These are phyloP conservation scores for Stephania yunnanensis DNA, from an alignment of 164 flowering plant genomes.

Conservation along the genomic window DNA sequence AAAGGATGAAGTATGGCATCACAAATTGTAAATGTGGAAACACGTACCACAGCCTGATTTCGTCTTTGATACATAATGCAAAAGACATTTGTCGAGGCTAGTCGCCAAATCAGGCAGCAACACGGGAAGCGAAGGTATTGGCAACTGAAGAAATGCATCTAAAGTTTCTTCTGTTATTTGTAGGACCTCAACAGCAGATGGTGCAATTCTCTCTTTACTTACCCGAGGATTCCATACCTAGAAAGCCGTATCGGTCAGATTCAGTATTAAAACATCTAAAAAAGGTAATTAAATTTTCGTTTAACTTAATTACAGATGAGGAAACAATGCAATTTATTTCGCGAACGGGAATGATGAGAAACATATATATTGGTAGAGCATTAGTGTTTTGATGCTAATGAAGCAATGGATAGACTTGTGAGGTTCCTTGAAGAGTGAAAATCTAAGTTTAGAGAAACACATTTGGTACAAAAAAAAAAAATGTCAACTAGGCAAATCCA, in stretches of 20 bases:
- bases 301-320: not conserved
- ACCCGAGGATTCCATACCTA: conserved; percentile 87
- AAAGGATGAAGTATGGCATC: not conserved
- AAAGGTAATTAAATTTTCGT: not conserved
- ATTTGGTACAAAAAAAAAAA: not conserved
- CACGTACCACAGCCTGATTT: conserved; percentile 93
- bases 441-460: not conserved
- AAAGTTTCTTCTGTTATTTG: conserved; percentile 74
- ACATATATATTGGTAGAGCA: too few relatives aligned
- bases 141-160: conserved; percentile 84
- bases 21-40: not conserved
- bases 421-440: not conserved
- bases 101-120: conserved; percentile 78
- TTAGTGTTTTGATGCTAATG: not conserved
- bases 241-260: conserved; percentile 2
- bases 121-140: conserved; percentile 86
- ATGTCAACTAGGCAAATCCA: not conserved
- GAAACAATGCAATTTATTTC: too few relatives aligned
- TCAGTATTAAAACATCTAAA: not conserved
- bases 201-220: conserved; percentile 69
- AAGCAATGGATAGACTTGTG: not conserved
- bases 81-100: conserved; percentile 83
- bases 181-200: conserved; percentile 78
- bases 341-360: too few relatives aligned
- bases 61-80: conserved; percentile 71